Base-by-base conservation (phyloP, 768 basidiomycete genomes). In the Lactifluus volemus region DNA sequence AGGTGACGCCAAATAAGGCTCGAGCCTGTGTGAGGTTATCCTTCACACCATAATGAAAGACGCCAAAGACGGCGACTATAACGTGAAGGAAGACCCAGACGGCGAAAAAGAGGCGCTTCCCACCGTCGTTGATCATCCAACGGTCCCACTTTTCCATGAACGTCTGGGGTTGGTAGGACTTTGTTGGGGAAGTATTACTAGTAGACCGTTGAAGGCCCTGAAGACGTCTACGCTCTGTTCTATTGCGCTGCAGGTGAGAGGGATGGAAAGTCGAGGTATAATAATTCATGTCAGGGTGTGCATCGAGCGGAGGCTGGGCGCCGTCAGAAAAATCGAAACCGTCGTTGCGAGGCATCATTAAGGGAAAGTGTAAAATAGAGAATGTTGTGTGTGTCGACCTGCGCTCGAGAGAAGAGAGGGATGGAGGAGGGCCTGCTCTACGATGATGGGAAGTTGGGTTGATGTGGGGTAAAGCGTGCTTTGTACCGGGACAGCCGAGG, bases 51-150 rank as follows among this genome's bases (percentile, higher is more conserved):
- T 92, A 95, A 73, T 91, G 79, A 60, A 91, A 60, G 68, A 86
- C 80, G 2, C 92, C 93, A 64, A 97, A 84, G 44, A 78, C 77
- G 57, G 84, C 81, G 54, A 93, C 90, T 38, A 95, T 74, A 42
- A 85, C 61, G 65, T 98, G 94, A 36, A 96, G 79, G 71, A 92
- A 74, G 53, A 95, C 75, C 84, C 88, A 97, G 63, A 84, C 72
- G 58, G 74, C 80, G 74, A 95, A 91, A 78, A 94, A 92, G 42
- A 95, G 67, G 56, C 82, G 78, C 48, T 81, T 80, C 14, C 88
- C 84, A 68, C 94, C 94, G 70, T 95, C 93, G 70, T 95, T 94
- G 72, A 94, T 91, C 88, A 92, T 88, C 93, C 93, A 96, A n/a
- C 84, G 67, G 65, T 80, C 78, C 67, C 82, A 79, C 65, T 72